Base-by-base conservation (phyloP, 495 filamentous ascomycete species). In the Penicillium ochrochloron region DNA sequence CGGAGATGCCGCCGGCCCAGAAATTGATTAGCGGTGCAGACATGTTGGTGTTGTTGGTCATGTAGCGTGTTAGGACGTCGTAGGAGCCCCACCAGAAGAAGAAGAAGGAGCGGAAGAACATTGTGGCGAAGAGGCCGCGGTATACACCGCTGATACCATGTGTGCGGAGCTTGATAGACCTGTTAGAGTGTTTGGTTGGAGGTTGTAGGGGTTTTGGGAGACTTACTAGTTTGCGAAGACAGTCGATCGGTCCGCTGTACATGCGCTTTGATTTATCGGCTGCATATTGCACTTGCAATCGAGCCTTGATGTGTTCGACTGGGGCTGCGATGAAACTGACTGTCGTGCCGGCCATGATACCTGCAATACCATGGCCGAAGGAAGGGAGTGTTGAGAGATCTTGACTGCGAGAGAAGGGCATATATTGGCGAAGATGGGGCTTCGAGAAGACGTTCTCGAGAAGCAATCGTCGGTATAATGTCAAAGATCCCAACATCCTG, bases 61-160 rank as follows among this genome's bases (percentile, higher is more conserved):
- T 79, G 61, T 83, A 73, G 21, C 87, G 80, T 17, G 91, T 91
- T 61, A 97, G 82, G 21, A 97, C 57, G 65, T 96, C 94, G 77
- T 99, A 99, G 39, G 86, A 89, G 12, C 89, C 90, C 95, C 95
- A 99, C 94, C 93, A 97, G 80, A 90, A 95, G 84, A 97, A 96
- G 83, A 99, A 99, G 76, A 93, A 96, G 6, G 89, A 86, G 25
- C 95, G 85, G 79, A 97, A 97, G 56, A 99, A 69, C 34, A 97
- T 80, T 0, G 95, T 99, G 1, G 95, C 91, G 33, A 73, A 81
- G 37, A 99, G 79, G 0, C 95, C 95, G 68, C 92, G 92, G 77
- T 92, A 97, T 1, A 97, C 73, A 17, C 94, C 94, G 15, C 74
- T 66, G 3, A 97, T 71, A 14, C 94, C 95, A 70, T 97, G 92